phyloP scores from a whole-genome alignment of 257 asterid genomes.

The Cordia subcordata region DNA sequence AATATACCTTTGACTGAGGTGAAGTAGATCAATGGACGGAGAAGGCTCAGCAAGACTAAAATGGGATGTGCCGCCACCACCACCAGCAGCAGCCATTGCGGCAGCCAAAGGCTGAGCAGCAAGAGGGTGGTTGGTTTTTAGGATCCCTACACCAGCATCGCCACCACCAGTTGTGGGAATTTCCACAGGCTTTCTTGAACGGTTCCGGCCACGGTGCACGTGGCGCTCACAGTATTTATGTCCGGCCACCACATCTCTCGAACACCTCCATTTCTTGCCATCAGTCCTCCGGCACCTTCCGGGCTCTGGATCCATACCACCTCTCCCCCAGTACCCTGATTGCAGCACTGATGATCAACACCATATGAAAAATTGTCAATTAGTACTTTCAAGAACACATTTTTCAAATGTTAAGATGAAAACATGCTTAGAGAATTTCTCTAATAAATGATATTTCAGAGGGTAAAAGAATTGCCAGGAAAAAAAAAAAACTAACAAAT shows the following conservation, averaged over 20 bases:
- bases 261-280: constrained; percentile 97
- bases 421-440: too few species aligned
- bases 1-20: constrained; percentile 55
- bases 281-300: constrained; percentile 96
- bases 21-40: constrained; percentile 60
- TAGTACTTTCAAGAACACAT: too few species aligned
- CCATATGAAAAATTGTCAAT: too few species aligned
- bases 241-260: constrained; percentile 81
- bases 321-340: constrained; percentile 12
- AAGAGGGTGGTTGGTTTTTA: background rate
- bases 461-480: too few species aligned
- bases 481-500: too few species aligned
- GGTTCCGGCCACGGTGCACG: constrained; percentile 87
- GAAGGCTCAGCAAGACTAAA: constrained; percentile 50
- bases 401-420: background rate
- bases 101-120: constrained; percentile 10
- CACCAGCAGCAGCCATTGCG: constrained; percentile 5
- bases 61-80: constrained; percentile 24
- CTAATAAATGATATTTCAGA: too few species aligned
- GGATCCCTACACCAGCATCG: constrained; percentile 6
- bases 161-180: constrained; percentile 39
- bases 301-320: constrained; percentile 96
- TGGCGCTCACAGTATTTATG: constrained; percentile 96
- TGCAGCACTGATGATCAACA: constrained; percentile 46
- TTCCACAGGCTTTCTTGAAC: constrained; percentile 99